Conservation (phyloP, 495 filamentous ascomycete species). For the Penicillium ochrochloron region DNA sequence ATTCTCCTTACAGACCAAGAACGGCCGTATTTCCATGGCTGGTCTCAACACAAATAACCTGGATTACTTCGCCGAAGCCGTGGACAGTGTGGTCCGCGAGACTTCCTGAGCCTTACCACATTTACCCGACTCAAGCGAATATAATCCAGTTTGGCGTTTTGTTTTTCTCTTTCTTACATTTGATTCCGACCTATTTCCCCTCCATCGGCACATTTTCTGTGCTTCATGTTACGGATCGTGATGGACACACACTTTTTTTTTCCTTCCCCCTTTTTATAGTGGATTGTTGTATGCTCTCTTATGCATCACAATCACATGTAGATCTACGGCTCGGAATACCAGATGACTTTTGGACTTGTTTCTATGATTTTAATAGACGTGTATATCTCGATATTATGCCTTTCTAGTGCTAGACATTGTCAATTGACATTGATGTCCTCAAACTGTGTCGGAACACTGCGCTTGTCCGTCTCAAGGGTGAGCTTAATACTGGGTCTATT, state of each 20-base stretch:
- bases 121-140: neutral
- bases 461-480: neutral
- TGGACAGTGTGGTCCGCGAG: slow-evolving; percentile 84
- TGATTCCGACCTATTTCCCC: slow-evolving; percentile 12
- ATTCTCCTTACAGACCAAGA: slow-evolving; percentile 69
- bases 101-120: slow-evolving; percentile 29
- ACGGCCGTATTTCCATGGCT: slow-evolving; percentile 96
- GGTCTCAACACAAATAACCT: slow-evolving; percentile 90
- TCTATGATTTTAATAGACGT: neutral
- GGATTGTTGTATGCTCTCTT: slow-evolving; percentile 5
- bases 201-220: slow-evolving; percentile 5
- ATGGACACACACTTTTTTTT: neutral
- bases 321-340: slow-evolving; percentile 16
- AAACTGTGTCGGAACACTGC: neutral
- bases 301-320: slow-evolving; percentile 21
- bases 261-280: neutral
- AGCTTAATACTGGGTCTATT: neutral
- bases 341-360: neutral
- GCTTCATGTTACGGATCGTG: neutral
- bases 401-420: neutral
- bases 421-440: neutral
- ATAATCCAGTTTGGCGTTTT: slow-evolving; percentile 16
- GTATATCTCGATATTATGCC: too few species aligned
- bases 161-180: neutral
- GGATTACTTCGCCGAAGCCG: slow-evolving; percentile 86